A percentile compares a stretch with the other conserved stretches of the same genome.
phyloP scores from a whole-genome alignment of 1,139 yeast genomes.

The Spathaspora sp. region DNA sequence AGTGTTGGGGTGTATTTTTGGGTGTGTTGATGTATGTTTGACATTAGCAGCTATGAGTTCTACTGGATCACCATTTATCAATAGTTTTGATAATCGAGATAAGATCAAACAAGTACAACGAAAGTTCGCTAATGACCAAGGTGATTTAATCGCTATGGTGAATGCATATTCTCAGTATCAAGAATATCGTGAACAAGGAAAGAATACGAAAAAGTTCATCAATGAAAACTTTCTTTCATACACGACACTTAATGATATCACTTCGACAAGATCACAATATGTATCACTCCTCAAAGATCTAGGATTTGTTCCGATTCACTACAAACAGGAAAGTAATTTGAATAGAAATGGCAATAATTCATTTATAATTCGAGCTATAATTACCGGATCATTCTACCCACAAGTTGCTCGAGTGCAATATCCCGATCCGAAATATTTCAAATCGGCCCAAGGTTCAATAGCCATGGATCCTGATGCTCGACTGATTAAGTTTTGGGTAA shows the following conservation, averaged over 20 bases:
- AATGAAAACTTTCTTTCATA: conserved; percentile 63
- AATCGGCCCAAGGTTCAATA: conserved; percentile 74
- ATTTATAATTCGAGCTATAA: conserved; percentile 58
- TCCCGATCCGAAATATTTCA: conserved; percentile 76
- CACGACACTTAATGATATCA: conserved; percentile 66
- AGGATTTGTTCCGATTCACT: conserved; percentile 65
- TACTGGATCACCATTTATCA: conserved; percentile 70
- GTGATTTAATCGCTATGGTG: conserved; percentile 73
- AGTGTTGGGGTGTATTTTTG: conserved; percentile 77
- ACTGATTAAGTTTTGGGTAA: conserved; percentile 68
- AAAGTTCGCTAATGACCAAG: conserved; percentile 39
- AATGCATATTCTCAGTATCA: conserved; percentile 58
- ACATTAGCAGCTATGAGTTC: conserved; percentile 76
- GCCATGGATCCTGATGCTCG: conserved; percentile 83
- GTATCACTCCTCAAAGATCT: conserved; percentile 66
- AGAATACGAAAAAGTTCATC: conserved; percentile 50
- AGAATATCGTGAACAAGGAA: conserved; percentile 17
- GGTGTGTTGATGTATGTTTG: conserved; percentile 74
- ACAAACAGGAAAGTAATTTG: conserved; percentile 24
- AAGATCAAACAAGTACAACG: conserved; percentile 53
- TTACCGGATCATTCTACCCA: conserved; percentile 83
- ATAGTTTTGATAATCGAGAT: conserved; percentile 63
- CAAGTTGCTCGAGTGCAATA: conserved; percentile 75
- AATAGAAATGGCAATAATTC: conserved; percentile 54
- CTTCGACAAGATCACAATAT: conserved; percentile 69